A percentile compares a stretch with the other conserved stretches of the same genome.
phyloP scores from a whole-genome alignment of 2,329 filamentous ascomycete genomes.

The Pochonia chlamydosporia region DNA sequence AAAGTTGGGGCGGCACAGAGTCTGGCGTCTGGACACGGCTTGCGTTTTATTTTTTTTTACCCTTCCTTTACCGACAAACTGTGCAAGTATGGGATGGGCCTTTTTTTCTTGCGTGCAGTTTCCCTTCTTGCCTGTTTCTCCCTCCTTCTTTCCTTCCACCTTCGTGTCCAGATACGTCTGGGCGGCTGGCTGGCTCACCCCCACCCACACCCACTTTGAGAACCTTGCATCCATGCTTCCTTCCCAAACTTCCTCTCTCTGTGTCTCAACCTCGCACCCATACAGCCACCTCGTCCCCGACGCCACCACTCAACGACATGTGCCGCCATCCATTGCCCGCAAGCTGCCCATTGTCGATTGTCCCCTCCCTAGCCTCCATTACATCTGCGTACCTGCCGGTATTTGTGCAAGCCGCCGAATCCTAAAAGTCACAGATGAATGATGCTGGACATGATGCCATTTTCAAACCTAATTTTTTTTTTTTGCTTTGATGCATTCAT shows the following conservation, averaged over 20 bases:
- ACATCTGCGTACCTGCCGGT: not conserved
- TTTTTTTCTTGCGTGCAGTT: not conserved
- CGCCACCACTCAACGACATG: conserved; percentile 7
- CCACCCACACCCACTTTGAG: conserved; percentile 5
- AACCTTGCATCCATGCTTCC: conserved; percentile 8
- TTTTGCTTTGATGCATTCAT: not conserved
- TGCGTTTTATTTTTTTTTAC: conserved; percentile 4
- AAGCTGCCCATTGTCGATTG: conserved; percentile 2
- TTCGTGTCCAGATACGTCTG: conserved; percentile 5
- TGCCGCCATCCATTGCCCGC: not conserved
- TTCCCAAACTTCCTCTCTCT: conserved; percentile 2
- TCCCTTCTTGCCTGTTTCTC: conserved; percentile 6
- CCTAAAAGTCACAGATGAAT: not conserved
- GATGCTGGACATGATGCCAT: not conserved
- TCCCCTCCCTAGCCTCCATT: conserved; percentile 2
- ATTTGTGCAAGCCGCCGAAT: not conserved
- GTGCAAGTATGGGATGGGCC: too few relatives aligned
- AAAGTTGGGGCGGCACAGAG: too few relatives aligned
- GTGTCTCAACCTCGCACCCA: conserved; percentile 9
- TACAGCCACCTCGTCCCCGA: conserved; percentile 15
- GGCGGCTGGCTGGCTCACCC: conserved; percentile 6
- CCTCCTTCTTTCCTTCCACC: conserved; percentile 5
- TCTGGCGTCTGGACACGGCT: too few relatives aligned
- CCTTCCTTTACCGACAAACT: too few relatives aligned
- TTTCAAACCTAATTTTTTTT: not conserved